Conservation (phyloP, 306 rosid species). For the Hippophae gyantsensis region DNA sequence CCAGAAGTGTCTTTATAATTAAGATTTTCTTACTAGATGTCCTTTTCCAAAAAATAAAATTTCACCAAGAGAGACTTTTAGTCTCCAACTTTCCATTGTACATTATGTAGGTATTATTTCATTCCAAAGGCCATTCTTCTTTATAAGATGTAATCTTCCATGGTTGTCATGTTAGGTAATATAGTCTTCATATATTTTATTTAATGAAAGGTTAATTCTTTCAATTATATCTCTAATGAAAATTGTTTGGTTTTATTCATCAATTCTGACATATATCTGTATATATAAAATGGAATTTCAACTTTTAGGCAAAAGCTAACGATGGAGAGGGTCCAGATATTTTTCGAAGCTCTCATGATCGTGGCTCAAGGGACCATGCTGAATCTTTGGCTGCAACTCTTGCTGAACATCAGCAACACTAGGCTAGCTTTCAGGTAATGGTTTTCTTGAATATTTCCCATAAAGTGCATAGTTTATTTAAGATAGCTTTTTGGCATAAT, state of each 20-base stretch:
- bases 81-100: not conserved
- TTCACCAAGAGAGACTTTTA: too few relatives aligned
- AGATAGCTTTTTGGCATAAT: conserved; percentile 9
- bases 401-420: conserved; percentile 97
- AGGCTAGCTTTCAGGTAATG: conserved; percentile 95
- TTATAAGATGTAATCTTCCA: too few relatives aligned
- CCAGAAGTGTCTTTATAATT: too few relatives aligned
- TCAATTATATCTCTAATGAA: not conserved
- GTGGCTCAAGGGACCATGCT: conserved; percentile 74
- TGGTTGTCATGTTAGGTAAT: too few relatives aligned
- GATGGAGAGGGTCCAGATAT: conserved; percentile 99
- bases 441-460: conserved; percentile 1
- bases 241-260: conserved; percentile 10
- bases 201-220: not conserved
- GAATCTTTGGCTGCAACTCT: conserved; percentile 91
- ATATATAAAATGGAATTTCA: conserved; percentile 10
- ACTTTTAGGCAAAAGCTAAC: conserved; percentile 83
- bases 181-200: too few relatives aligned
- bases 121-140: not conserved
- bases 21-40: too few relatives aligned
- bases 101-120: not conserved
- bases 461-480: conserved; percentile 4
- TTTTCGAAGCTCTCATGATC: conserved; percentile 79
- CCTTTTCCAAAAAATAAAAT: too few relatives aligned
- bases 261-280: conserved; percentile 3